phyloP scores from a whole-genome alignment of 495 filamentous ascomycete genomes.

The Penicillium cosmopolitanum region DNA sequence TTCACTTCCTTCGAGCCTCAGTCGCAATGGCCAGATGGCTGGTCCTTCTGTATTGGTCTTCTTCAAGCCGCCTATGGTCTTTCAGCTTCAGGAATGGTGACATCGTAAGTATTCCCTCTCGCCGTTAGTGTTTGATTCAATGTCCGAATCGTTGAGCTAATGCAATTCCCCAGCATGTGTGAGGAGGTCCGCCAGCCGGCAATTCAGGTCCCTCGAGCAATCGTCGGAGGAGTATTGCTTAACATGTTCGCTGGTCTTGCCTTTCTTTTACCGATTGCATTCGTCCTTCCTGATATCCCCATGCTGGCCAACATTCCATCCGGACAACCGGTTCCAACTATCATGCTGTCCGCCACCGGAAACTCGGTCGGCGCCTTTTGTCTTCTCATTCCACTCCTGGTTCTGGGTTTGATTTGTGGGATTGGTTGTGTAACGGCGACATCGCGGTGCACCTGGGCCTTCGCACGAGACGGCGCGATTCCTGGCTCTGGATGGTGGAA shows the following conservation, averaged over 20 bases:
- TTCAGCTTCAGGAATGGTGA: slow-evolving; percentile 52
- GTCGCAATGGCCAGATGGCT: slow-evolving; percentile 57
- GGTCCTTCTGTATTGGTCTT: slow-evolving; percentile 59
- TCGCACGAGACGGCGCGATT: slow-evolving; percentile 27
- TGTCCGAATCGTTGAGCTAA: neutral
- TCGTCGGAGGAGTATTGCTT: slow-evolving; percentile 62
- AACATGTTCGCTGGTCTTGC: slow-evolving; percentile 63
- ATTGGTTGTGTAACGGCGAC: slow-evolving; percentile 4
- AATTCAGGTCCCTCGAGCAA: slow-evolving; percentile 64
- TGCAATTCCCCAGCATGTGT: slow-evolving; percentile 48
- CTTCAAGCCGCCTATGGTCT: slow-evolving; percentile 57
- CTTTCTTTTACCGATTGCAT: slow-evolving; percentile 60
- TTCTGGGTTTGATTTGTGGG: slow-evolving; percentile 5
- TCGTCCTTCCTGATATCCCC: slow-evolving; percentile 59
- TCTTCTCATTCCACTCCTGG: slow-evolving; percentile 51
- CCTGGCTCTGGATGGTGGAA: slow-evolving; percentile 2
- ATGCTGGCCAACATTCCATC: slow-evolving; percentile 57
- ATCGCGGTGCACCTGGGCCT: slow-evolving; percentile 70
- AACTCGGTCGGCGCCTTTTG: slow-evolving; percentile 55
- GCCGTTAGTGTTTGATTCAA: neutral
- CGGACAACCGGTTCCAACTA: slow-evolving; percentile 42
- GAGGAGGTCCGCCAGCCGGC: slow-evolving; percentile 62
- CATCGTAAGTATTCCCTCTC: slow-evolving; percentile 16
- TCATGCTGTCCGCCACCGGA: slow-evolving; percentile 16
- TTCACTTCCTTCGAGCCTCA: slow-evolving; percentile 56